Conservation (phyloP, 805 yeast species). For the Sugiyamaella marilandica region DNA sequence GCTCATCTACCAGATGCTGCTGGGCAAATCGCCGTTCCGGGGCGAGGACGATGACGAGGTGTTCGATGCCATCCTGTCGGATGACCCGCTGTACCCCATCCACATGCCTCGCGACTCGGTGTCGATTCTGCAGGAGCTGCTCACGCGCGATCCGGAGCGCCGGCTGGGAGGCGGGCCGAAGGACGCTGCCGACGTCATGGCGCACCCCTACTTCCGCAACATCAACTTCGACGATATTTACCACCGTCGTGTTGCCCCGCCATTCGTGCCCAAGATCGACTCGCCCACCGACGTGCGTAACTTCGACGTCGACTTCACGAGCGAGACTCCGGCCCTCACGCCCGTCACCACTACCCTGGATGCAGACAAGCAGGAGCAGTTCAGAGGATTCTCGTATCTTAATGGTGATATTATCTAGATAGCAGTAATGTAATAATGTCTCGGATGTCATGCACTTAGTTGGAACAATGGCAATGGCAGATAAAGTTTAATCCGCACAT, state of each 20-base stretch:
- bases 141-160: slow-evolving; percentile 79
- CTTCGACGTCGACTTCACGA: slow-evolving; percentile 91
- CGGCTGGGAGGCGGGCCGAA: slow-evolving; percentile 84
- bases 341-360: slow-evolving; percentile 88
- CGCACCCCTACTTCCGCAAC: slow-evolving; percentile 87
- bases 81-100: slow-evolving; percentile 94
- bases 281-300: slow-evolving; percentile 88
- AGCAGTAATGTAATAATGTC: not conserved
- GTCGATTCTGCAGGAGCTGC: slow-evolving; percentile 81
- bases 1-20: slow-evolving; percentile 87
- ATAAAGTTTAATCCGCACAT: too few species aligned
- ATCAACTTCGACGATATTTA: slow-evolving; percentile 86
- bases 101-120: slow-evolving; percentile 97
- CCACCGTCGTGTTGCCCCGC: slow-evolving; percentile 69
- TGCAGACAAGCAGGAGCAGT: slow-evolving; percentile 88
- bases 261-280: slow-evolving; percentile 80
- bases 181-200: slow-evolving; percentile 93
- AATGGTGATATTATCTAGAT: slow-evolving; percentile 26
- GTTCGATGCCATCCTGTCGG: slow-evolving; percentile 91
- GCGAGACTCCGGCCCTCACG: slow-evolving; percentile 89
- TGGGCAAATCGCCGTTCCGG: slow-evolving; percentile 94
- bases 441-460: too few species aligned
- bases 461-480: too few species aligned
- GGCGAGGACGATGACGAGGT: slow-evolving; percentile 98
- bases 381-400: slow-evolving; percentile 88